Evolutionary conservation across 371 early-diverging fungal species (phyloP).

Genomic region (Mortierella sp.): DNA sequence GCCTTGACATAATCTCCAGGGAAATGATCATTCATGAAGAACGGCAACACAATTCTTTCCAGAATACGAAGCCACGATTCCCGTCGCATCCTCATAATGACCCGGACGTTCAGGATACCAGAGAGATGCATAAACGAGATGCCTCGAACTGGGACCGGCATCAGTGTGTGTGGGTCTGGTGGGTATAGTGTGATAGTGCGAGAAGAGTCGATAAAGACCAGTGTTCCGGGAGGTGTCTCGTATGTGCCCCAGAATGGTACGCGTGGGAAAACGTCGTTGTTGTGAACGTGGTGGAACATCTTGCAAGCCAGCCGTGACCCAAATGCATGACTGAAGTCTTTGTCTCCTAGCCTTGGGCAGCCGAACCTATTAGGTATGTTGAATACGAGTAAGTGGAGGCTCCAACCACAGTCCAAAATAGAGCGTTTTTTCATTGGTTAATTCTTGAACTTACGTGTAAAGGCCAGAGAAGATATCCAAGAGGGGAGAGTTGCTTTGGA

Average conservation of each 20-base stretch:
- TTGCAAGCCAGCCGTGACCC: conserved; percentile 64
- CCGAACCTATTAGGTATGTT: conserved; percentile 55
- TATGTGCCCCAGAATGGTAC: conserved; percentile 62
- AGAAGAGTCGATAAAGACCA: conserved; percentile 71
- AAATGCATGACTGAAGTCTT: conserved; percentile 67
- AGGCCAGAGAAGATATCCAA: conserved; percentile 69
- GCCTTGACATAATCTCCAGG: conserved; percentile 70
- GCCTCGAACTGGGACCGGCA: conserved; percentile 68
- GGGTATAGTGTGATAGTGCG: conserved; percentile 70
- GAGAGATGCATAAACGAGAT: conserved; percentile 74
- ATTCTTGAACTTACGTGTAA: conserved; percentile 60
- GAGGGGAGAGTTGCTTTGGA: conserved; percentile 68
- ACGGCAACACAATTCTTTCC: conserved; percentile 68
- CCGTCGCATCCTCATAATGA: conserved; percentile 63
- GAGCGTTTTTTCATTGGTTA: not conserved
- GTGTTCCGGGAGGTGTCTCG: conserved; percentile 71
- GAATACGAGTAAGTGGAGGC: too few relatives aligned
- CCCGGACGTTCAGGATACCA: conserved; percentile 66
- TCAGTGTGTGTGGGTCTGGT: conserved; percentile 69
- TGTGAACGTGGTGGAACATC: conserved; percentile 73
- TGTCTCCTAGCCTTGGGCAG: conserved; percentile 70
- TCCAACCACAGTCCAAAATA: too few relatives aligned
- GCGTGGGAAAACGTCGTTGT: conserved; percentile 70
- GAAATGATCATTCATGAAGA: conserved; percentile 74
- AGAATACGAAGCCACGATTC: conserved; percentile 68